phyloP scores from a whole-genome alignment of 129 eudicot genomes.

The Flaveria robusta region DNA sequence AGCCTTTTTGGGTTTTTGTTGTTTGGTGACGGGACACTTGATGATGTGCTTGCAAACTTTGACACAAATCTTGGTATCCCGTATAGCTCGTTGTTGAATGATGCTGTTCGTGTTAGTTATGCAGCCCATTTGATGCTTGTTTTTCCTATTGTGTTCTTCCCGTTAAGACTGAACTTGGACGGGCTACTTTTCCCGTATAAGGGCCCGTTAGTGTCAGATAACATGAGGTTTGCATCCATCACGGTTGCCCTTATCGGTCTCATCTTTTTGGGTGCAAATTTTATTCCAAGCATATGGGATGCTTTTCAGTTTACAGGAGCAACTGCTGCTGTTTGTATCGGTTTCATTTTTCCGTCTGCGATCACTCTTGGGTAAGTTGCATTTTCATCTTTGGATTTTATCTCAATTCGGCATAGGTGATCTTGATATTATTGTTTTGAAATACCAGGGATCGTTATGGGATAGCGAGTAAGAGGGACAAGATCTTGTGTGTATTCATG shows the following conservation, averaged over 20 bases:
- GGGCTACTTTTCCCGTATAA: slow-evolving; percentile 69
- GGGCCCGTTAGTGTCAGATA: slow-evolving; percentile 60
- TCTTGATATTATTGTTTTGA: slow-evolving; percentile 22
- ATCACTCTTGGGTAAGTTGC: slow-evolving; percentile 68
- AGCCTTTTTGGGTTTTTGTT: slow-evolving; percentile 87
- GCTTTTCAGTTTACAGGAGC: slow-evolving; percentile 93
- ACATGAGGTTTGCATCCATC: slow-evolving; percentile 61
- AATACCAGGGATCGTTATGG: slow-evolving; percentile 74
- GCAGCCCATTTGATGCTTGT: slow-evolving; percentile 96
- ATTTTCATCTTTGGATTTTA: background rate
- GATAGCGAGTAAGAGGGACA: slow-evolving; percentile 77
- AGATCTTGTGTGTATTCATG: slow-evolving; percentile 68
- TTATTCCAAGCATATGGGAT: slow-evolving; percentile 92
- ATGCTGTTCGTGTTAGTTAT: slow-evolving; percentile 90
- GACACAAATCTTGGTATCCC: slow-evolving; percentile 82
- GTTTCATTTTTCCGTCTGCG: slow-evolving; percentile 83
- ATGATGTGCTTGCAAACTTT: slow-evolving; percentile 92
- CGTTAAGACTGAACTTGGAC: slow-evolving; percentile 74
- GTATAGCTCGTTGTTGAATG: slow-evolving; percentile 69
- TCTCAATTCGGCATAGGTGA: background rate
- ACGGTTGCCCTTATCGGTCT: slow-evolving; percentile 60
- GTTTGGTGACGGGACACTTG: slow-evolving; percentile 80
- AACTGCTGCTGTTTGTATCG: slow-evolving; percentile 83
- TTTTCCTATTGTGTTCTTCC: slow-evolving; percentile 84
- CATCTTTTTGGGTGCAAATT: slow-evolving; percentile 76